Evolutionary conservation across 306 rosid species (phyloP), one percentile per base, ranked within the genome.

Genomic region (Quercus alba): DNA sequence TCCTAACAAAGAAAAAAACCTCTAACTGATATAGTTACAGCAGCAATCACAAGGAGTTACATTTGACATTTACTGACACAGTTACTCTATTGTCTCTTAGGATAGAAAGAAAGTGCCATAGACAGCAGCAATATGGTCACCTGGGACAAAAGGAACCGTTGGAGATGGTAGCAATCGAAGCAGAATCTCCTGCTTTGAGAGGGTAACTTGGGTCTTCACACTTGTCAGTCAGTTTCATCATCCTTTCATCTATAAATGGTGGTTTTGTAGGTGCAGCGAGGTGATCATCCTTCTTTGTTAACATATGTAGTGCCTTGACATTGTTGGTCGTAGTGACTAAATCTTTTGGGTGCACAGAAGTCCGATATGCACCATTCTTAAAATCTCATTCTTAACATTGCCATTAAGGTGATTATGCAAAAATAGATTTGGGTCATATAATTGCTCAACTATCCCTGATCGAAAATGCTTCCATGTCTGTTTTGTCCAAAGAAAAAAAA

Each of bases 401-500:
- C 70, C 72, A 25, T 80, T 78, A 56, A 54, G 13, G 78, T 77
- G 81, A 6, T 93, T 84, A 8, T 88, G 87, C 84, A 81, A 67
- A 85, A 82, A 82, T 10, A 95, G 81, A 80, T 95, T 95, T 52
- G 92, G 89, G 66, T 93, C 99, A 12, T 84, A 83, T 44, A 95
- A 72, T 28, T 89, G 87, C 61, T 90, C 92, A 4, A 82, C 46
- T 31, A 81, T 83, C 61, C 94, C 91, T 21, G 89, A 66, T 84
- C 88, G 94, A 77, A 91, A 95, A 75, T 91, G 92, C 85, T 78
- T 89, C 99, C 99, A 95, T 70, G 92, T 71, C 99, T 95, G 85
- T 55, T 89, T 61, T 54, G 70, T 52, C 75, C 52, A 80, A 56
- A 72, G 44, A 35, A 35, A 35, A 35, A 35, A 35, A 74, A 35